Evolutionary conservation across 1,284 basidiomycete species (phyloP).

Genomic region (Trichosporon inkin): DNA sequence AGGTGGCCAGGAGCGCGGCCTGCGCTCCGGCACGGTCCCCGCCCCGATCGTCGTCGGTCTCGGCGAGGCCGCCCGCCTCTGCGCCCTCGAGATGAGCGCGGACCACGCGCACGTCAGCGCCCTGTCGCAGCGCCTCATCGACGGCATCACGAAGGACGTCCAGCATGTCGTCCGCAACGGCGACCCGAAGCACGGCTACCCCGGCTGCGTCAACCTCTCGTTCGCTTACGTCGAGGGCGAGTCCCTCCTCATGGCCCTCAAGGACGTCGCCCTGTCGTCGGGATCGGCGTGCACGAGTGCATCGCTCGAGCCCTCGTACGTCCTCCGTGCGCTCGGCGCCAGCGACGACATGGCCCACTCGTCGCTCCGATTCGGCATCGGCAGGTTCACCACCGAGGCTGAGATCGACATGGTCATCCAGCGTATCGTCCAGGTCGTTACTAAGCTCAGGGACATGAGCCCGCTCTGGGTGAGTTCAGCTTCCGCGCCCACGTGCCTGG

Average conservation of each 20-base stretch:
- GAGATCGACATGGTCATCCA: slow-evolving; percentile 93
- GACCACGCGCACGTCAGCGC: slow-evolving; percentile 75
- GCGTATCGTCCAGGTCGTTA: slow-evolving; percentile 82
- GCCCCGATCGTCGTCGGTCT: slow-evolving; percentile 87
- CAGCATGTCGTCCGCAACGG: slow-evolving; percentile 93
- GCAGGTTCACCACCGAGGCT: slow-evolving; percentile 95
- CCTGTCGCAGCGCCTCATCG: slow-evolving; percentile 76
- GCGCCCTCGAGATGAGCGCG: slow-evolving; percentile 84
- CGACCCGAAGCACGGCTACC: slow-evolving; percentile 71
- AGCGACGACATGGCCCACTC: slow-evolving; percentile 99
- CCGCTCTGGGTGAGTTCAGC: slow-evolving; percentile 73
- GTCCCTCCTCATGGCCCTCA: slow-evolving; percentile 94
- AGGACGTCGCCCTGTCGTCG: slow-evolving; percentile 96
- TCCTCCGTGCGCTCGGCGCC: slow-evolving; percentile 90
- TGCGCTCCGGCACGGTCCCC: slow-evolving; percentile 89
- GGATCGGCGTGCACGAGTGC: slow-evolving; percentile 98
- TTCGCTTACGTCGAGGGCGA: slow-evolving; percentile 98
- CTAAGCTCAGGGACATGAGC: slow-evolving; percentile 68
- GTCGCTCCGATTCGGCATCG: slow-evolving; percentile 94
- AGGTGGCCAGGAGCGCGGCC: slow-evolving; percentile 94
- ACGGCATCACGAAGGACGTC: slow-evolving; percentile 75
- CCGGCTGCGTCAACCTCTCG: slow-evolving; percentile 90
- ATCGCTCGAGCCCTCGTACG: slow-evolving; percentile 96
- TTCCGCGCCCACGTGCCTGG: not conserved
- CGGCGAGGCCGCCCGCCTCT: slow-evolving; percentile 91